Conservation (phyloP, 495 filamentous ascomycete species). For the Aspergillus saccharolyticus region DNA sequence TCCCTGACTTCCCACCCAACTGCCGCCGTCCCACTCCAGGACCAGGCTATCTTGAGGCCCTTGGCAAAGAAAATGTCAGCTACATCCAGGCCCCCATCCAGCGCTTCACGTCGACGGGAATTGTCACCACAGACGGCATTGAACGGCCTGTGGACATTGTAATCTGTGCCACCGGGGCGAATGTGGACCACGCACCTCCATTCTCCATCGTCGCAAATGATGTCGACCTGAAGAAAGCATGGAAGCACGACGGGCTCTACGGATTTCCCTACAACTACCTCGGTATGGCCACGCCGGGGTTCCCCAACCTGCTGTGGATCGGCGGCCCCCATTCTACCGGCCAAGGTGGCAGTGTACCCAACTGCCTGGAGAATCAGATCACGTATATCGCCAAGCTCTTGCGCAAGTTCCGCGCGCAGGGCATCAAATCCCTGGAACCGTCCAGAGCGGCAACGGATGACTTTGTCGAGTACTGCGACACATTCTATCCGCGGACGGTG, state of each 20-base stretch:
- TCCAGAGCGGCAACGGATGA: conserved; percentile 53
- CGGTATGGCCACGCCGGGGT: conserved; percentile 54
- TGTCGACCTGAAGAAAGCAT: conserved; percentile 45
- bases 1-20: conserved; percentile 61
- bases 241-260: conserved; percentile 47
- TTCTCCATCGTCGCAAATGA: conserved; percentile 53
- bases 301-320: conserved; percentile 60
- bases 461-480: conserved; percentile 57
- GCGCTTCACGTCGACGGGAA: conserved; percentile 51
- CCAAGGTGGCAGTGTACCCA: conserved; percentile 47
- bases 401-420: conserved; percentile 58
- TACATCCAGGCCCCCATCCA: conserved; percentile 55
- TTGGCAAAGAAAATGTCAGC: conserved; percentile 57
- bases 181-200: conserved; percentile 54
- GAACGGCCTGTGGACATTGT: conserved; percentile 52
- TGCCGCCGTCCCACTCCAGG: conserved; percentile 70
- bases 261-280: conserved; percentile 64
- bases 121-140: conserved; percentile 49
- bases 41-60: conserved; percentile 65
- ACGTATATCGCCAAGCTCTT: conserved; percentile 59
- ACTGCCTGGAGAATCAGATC: conserved; percentile 51
- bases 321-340: conserved; percentile 48
- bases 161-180: conserved; percentile 67
- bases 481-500: conserved; percentile 58
- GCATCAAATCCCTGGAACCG: conserved; percentile 54